Evolutionary conservation across 2,329 filamentous ascomycete genomes (phyloP).

Genomic region (Moelleriella libera): DNA sequence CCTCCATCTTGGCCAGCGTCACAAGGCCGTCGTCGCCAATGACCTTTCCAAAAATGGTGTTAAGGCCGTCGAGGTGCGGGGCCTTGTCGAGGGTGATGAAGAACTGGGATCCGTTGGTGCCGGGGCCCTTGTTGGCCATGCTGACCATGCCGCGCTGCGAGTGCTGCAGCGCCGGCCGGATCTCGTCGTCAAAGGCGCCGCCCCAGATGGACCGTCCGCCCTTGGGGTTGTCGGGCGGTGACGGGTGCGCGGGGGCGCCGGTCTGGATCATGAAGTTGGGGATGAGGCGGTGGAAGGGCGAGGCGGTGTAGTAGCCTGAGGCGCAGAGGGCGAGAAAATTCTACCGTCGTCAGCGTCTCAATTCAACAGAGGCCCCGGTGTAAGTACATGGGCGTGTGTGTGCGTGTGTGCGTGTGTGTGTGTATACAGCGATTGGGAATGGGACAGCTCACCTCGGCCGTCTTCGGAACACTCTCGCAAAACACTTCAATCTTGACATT

Average conservation of each 20-base stretch:
- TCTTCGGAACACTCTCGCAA: slow-evolving; percentile 88
- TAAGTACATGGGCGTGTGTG: too few species aligned
- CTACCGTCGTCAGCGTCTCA: slow-evolving; percentile 32
- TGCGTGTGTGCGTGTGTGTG: neutral
- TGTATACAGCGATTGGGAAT: neutral
- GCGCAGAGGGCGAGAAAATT: slow-evolving; percentile 84
- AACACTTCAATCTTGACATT: slow-evolving; percentile 93
- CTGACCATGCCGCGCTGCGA: slow-evolving; percentile 55
- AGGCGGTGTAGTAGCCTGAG: slow-evolving; percentile 60
- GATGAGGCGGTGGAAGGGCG: slow-evolving; percentile 69
- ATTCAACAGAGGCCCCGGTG: too few species aligned
- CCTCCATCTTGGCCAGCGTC: slow-evolving; percentile 59
- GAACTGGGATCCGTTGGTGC: slow-evolving; percentile 67
- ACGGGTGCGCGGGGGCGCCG: slow-evolving; percentile 47
- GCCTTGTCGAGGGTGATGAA: slow-evolving; percentile 68
- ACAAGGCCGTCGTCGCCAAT: slow-evolving; percentile 48
- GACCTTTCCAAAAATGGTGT: slow-evolving; percentile 71
- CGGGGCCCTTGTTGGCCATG: slow-evolving; percentile 67
- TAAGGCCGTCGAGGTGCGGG: slow-evolving; percentile 69
- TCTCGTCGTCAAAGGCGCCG: slow-evolving; percentile 66
- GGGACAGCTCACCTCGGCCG: slow-evolving; percentile 51
- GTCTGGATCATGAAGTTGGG: slow-evolving; percentile 71
- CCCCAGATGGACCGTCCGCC: slow-evolving; percentile 62
- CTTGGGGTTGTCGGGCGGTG: slow-evolving; percentile 46
- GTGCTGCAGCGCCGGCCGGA: slow-evolving; percentile 55